Evolutionary conservation across 805 yeast species (phyloP).

Genomic region (Candida suzukii): DNA sequence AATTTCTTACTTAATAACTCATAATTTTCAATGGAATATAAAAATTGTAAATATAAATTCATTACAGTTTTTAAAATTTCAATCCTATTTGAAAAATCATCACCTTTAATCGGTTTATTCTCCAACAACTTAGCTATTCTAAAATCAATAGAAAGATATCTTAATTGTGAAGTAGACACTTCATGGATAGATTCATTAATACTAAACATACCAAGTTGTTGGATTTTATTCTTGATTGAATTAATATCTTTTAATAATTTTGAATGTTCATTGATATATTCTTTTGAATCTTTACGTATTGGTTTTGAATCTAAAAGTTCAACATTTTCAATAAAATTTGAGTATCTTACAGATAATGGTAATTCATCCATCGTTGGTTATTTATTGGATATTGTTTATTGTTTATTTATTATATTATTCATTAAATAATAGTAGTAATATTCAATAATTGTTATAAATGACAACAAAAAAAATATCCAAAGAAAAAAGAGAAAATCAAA

Average conservation of each 20-base stretch:
- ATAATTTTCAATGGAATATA: constrained; percentile 38
- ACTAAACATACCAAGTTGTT: constrained; percentile 56
- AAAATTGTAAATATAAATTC: constrained; percentile 35
- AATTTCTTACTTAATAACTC: constrained; percentile 33
- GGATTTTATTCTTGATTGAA: constrained; percentile 27
- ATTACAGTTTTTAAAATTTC: constrained; percentile 35
- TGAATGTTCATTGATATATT: constrained; percentile 3
- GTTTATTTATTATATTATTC: background rate
- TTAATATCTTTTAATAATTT: background rate
- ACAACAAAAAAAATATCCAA: too few species aligned
- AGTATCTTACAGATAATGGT: constrained; percentile 13
- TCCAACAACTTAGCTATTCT: constrained; percentile 41
- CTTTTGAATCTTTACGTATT: constrained; percentile 15
- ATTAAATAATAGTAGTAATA: too few species aligned
- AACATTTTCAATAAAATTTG: constrained; percentile 5
- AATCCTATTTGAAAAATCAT: too few species aligned
- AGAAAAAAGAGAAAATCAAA: too few species aligned
- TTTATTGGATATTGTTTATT: background rate
- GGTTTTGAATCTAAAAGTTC: constrained; percentile 8
- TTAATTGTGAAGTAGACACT: constrained; percentile 53
- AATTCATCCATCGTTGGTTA: background rate
- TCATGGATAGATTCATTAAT: constrained; percentile 68
- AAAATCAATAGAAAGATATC: constrained; percentile 53
- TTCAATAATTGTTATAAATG: too few species aligned
- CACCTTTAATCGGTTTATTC: constrained; percentile 14